Evolutionary conservation across 345 rosid genomes (phyloP).

Genomic region (Gossypium australe): DNA sequence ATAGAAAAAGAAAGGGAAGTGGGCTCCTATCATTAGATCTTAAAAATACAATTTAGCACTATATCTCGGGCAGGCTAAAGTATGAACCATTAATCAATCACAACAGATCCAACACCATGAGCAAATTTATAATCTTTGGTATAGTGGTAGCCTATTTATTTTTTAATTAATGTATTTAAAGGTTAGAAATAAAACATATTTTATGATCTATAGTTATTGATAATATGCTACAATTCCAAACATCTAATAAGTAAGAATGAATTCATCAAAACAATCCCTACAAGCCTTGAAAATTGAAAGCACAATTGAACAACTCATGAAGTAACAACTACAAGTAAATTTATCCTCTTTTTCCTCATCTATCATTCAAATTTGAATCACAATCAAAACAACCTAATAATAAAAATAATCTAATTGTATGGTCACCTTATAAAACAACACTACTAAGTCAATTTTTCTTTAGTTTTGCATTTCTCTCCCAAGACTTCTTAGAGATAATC

Average conservation of each 20-base stretch:
- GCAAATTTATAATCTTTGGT: too few relatives aligned
- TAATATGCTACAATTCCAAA: background rate
- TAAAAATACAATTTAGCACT: too few relatives aligned
- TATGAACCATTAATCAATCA: too few relatives aligned
- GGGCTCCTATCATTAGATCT: too few relatives aligned
- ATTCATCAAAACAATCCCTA: background rate
- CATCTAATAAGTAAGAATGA: background rate
- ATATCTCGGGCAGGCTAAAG: too few relatives aligned
- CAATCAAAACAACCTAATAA: background rate
- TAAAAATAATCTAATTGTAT: background rate
- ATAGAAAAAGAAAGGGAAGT: too few relatives aligned
- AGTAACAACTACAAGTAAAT: background rate
- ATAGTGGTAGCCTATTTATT: too few relatives aligned
- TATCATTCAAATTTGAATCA: background rate
- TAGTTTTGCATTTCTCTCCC: background rate
- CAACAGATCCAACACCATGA: too few relatives aligned
- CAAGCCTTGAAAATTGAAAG: background rate
- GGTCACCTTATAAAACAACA: background rate
- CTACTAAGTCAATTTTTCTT: background rate
- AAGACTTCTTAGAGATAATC: background rate
- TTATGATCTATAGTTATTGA: too few relatives aligned
- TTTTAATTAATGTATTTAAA: too few relatives aligned
- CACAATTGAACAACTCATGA: background rate
- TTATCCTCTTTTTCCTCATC: background rate
- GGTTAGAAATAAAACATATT: too few relatives aligned